Evolutionary conservation across 345 rosid genomes (phyloP).

Genomic region (Eutrema japonicum): DNA sequence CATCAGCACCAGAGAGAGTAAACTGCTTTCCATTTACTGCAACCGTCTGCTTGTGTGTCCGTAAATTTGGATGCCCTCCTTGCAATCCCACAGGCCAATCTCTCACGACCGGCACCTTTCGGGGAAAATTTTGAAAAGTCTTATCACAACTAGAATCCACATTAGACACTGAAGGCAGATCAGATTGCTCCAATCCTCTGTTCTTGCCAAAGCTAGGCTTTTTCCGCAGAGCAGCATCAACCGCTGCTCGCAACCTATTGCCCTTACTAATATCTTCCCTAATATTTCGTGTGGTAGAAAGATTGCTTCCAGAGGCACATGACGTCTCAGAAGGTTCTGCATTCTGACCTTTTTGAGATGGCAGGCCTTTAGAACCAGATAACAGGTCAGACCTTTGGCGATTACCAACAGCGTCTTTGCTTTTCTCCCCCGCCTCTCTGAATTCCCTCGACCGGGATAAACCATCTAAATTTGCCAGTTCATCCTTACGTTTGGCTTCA

Average conservation of each 20-base stretch:
- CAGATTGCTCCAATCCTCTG: conserved; percentile 58
- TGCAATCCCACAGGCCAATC: conserved; percentile 49
- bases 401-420: conserved; percentile 51
- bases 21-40: conserved; percentile 47
- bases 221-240: conserved; percentile 78
- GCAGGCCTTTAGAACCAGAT: conserved; percentile 45
- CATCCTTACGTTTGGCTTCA: conserved; percentile 62
- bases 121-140: conserved; percentile 53
- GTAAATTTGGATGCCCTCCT: conserved; percentile 50
- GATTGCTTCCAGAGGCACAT: conserved; percentile 51
- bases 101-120: conserved; percentile 46
- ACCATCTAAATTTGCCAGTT: conserved; percentile 55
- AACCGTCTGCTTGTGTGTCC: conserved; percentile 45
- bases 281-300: conserved; percentile 47
- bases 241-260: conserved; percentile 74
- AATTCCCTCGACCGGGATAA: conserved; percentile 53
- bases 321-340: conserved; percentile 49
- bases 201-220: conserved; percentile 70
- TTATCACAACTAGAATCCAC: conserved; percentile 51
- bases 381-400: conserved; percentile 47
- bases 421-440: conserved; percentile 60
- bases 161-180: conserved; percentile 50
- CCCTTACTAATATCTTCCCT: conserved; percentile 57
- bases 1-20: conserved; percentile 44
- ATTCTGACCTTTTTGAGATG: conserved; percentile 56